A percentile compares a stretch with the other conserved stretches of the same genome.
Conservation (phyloP, 768 basidiomycete genomes). For the Lactarius indigo region DNA sequence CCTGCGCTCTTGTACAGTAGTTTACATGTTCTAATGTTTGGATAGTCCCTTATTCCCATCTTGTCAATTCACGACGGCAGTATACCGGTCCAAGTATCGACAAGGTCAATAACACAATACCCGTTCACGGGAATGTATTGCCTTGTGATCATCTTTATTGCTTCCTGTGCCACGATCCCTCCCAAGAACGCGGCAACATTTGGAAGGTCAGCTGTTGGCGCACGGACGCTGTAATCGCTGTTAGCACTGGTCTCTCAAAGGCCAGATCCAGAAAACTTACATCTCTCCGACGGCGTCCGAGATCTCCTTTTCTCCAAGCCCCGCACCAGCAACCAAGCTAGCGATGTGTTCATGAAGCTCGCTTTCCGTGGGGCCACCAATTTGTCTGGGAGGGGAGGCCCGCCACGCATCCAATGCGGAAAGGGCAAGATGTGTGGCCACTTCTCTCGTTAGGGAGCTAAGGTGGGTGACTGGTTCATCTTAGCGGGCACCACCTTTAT, state of each 20-base stretch:
- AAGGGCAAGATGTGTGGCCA: constrained; percentile 70
- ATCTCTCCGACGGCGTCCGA: constrained; percentile 69
- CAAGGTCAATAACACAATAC: constrained; percentile 79
- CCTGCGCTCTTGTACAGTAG: not conserved
- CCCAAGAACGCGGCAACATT: constrained; percentile 93
- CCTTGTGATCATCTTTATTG: constrained; percentile 93
- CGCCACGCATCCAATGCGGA: constrained; percentile 48
- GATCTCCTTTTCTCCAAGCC: constrained; percentile 52
- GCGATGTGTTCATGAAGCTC: constrained; percentile 51
- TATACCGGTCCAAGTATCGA: constrained; percentile 71
- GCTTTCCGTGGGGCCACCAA: constrained; percentile 42
- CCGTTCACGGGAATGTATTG: constrained; percentile 93
- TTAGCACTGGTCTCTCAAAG: constrained; percentile 22
- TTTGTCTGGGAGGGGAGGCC: constrained; percentile 19
- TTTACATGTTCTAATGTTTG: constrained; percentile 1
- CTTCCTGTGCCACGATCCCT: constrained; percentile 92
- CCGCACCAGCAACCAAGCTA: constrained; percentile 42
- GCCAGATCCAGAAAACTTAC: constrained; percentile 45
- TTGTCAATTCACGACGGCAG: constrained; percentile 30
- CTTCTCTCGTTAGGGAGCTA: constrained; percentile 46
- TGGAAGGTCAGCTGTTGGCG: constrained; percentile 82
- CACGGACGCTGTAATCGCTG: constrained; percentile 54
- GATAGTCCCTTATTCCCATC: not conserved
- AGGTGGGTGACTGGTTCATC: constrained; percentile 40
- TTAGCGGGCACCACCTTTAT: constrained; percentile 12